These are phyloP conservation scores for Phaffomyces antillensis DNA, from an alignment of 805 yeast genomes.

Conservation along the genomic window DNA sequence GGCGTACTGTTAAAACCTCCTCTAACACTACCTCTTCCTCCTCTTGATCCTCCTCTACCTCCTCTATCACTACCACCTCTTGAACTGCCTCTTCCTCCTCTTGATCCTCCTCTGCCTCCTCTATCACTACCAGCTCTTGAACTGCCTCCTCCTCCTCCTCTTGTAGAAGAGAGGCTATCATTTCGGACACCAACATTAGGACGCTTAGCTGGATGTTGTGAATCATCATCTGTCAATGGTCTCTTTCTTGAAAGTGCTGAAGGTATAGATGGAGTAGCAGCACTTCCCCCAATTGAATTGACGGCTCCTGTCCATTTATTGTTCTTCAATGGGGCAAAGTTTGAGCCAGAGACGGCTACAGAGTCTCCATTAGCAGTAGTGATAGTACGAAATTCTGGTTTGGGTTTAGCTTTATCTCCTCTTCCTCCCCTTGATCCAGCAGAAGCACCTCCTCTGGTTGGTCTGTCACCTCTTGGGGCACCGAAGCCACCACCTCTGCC, in stretches of 20 bases:
- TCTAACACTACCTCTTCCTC: too few relatives aligned
- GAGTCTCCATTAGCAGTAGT: background rate
- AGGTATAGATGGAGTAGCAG: background rate
- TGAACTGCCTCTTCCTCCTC: background rate
- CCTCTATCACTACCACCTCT: background rate
- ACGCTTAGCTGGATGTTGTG: background rate
- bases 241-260: conserved; percentile 9
- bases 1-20: background rate
- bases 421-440: too few relatives aligned
- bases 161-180: background rate
- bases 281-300: background rate
- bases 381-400: background rate
- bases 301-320: conserved; percentile 7
- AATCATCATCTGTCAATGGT: conserved; percentile 1
- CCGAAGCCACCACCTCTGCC: too few relatives aligned
- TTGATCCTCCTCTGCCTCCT: background rate
- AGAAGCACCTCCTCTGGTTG: too few relatives aligned
- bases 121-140: background rate
- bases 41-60: too few relatives aligned
- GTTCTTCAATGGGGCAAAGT: conserved; percentile 10
- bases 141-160: background rate
- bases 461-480: too few relatives aligned
- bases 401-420: too few relatives aligned
- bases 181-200: background rate
- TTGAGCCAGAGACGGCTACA: conserved; percentile 10